Percentiles rank a stretch among this genome's conserved stretches.
Conservation (phyloP, 805 yeast species). For the Citeromyces matritensis region DNA sequence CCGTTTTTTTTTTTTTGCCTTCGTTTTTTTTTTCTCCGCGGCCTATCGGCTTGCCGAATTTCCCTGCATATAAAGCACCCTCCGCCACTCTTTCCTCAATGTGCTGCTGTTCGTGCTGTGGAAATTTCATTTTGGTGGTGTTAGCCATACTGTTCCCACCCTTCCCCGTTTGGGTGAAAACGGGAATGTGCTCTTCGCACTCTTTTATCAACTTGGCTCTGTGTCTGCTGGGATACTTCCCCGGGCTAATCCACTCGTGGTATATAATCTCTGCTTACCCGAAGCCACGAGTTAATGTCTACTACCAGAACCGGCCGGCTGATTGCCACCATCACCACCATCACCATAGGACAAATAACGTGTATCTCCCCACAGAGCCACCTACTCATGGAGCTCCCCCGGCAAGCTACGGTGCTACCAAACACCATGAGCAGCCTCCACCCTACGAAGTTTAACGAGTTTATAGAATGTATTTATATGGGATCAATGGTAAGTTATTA, state of each 20-base stretch:
- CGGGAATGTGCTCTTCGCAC: slow-evolving; percentile 64
- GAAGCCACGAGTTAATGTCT: too few species aligned
- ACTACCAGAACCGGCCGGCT: too few species aligned
- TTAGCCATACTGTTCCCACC: slow-evolving; percentile 69
- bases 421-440: too few species aligned
- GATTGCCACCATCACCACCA: too few species aligned
- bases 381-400: too few species aligned
- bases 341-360: too few species aligned
- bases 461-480: too few species aligned
- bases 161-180: slow-evolving; percentile 57
- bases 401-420: too few species aligned
- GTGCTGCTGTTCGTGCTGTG: slow-evolving; percentile 17
- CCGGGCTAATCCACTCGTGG: slow-evolving; percentile 57
- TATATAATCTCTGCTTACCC: slow-evolving; percentile 50
- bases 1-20: slow-evolving; percentile 3
- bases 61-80: background rate
- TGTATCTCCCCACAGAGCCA: too few species aligned
- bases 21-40: background rate
- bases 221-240: slow-evolving; percentile 49
- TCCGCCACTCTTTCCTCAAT: too few species aligned
- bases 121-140: slow-evolving; percentile 54
- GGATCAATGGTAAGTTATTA: too few species aligned
- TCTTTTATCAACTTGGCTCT: slow-evolving; percentile 48
- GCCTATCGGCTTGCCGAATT: background rate
- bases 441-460: too few species aligned